Evolutionary conservation across 2,329 filamentous ascomycete genomes (phyloP), one percentile per base, ranked within the genome.

Genomic region (Xylariomycetidae sp.): DNA sequence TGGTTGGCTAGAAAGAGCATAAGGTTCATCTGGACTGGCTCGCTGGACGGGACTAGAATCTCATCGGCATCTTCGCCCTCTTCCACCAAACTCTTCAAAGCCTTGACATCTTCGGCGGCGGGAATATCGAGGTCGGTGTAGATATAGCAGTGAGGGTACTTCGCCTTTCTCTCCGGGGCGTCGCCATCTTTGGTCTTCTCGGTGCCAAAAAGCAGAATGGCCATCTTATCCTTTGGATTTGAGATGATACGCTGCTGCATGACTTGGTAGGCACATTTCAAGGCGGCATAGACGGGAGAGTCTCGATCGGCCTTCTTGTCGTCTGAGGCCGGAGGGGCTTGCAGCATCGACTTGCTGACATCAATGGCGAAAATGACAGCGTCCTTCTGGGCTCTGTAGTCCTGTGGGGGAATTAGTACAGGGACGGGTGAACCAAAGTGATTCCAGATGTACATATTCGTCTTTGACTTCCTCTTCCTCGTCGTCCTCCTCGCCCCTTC

Each of bases 161-260:
- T 67, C 18, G 63, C 65, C 29, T 72, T 77, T 37, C 78, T 73
- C 27, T 82, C 80, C n/a, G n/a, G n/a, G n/a, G n/a, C n/a, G 12
- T 80, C 77, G 28, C 82, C 77, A 44, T 88, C 89, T 49, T 82
- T 88, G 25, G 88, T 86, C 61, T 86, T 77, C 52, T 94, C 72
- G 0, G 92, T 98, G 7, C 89, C 89, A 56, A 94, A 98, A 1
- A 98, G 70, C 23, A 98, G 60, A 16, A 98, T 84, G 2, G 90
- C 89, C 76, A 98, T 96, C 86, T 96, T 94, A 42, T 98, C 92
- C 53, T 83, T 89, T 2, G 92, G 92, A 41, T 89, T 90, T 4
- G 90, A 90, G 50, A 98, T 97, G 60, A 98, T 97, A 49, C 92
- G 87, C 64, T 97, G 90, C 63, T 97, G 88, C 87, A 98, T 96